Conservation (phyloP, 176 grass and related monocot species). For the Juncus effusus region DNA sequence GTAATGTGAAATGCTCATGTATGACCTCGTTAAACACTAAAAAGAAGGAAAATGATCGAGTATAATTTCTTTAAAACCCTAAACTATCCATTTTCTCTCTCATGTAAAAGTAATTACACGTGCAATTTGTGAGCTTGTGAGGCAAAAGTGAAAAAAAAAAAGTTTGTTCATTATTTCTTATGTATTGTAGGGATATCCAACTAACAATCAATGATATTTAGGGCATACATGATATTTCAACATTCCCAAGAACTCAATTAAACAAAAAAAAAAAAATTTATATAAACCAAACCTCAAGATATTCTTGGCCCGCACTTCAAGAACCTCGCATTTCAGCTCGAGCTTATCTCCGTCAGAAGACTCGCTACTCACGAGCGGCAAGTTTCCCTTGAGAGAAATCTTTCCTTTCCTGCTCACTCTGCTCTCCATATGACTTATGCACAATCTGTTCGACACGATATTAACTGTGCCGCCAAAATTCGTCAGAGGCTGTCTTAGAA, state of each 20-base stretch:
- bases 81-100: too few species aligned
- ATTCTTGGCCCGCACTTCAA: constrained; percentile 92
- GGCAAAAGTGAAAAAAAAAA: constrained; percentile 10
- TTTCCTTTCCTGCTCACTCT: constrained; percentile 90
- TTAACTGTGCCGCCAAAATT: constrained; percentile 78
- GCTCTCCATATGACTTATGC: constrained; percentile 86
- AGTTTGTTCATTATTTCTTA: constrained; percentile 1
- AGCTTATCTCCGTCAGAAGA: constrained; percentile 71
- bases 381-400: constrained; percentile 82
- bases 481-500: constrained; percentile 73
- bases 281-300: constrained; percentile 60
- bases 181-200: background rate
- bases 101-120: too few species aligned
- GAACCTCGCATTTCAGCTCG: constrained; percentile 98
- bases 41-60: too few species aligned
- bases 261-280: too few species aligned
- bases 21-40: too few species aligned
- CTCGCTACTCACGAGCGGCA: constrained; percentile 77
- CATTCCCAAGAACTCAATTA: too few species aligned
- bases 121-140: too few species aligned
- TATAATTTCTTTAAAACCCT: too few species aligned
- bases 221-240: too few species aligned
- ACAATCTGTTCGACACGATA: constrained; percentile 80
- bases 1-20: too few species aligned
- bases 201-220: too few species aligned